Conservation (phyloP, 169 alveolate species). For the Plasmodium ovale region DNA sequence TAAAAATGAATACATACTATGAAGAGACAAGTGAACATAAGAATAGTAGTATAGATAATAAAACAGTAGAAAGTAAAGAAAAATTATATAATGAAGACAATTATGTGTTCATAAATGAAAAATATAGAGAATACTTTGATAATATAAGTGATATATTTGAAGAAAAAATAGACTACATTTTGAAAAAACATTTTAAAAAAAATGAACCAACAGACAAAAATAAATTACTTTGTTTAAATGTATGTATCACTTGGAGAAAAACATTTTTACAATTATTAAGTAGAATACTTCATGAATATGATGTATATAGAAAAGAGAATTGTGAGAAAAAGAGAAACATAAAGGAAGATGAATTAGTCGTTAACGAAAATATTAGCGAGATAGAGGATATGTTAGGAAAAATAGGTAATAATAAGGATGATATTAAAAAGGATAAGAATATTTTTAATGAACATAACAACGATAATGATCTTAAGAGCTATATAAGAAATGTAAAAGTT, state of each 20-base stretch:
- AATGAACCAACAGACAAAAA: slow-evolving; percentile 70
- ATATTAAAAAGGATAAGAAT: not conserved
- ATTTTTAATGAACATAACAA: not conserved
- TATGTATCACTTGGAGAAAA: slow-evolving; percentile 50
- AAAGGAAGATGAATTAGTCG: not conserved
- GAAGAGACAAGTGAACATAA: slow-evolving; percentile 8
- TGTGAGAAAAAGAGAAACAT: not conserved
- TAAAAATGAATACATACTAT: not conserved
- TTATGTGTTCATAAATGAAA: slow-evolving; percentile 67
- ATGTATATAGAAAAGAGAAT: slow-evolving; percentile 28
- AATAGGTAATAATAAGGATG: not conserved
- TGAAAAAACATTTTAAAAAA: slow-evolving; percentile 60
- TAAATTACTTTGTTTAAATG: slow-evolving; percentile 48
- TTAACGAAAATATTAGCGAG: not conserved
- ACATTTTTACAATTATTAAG: slow-evolving; percentile 28
- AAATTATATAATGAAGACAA: slow-evolving; percentile 51
- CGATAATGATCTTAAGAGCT: slow-evolving; percentile 46
- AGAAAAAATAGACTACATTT: slow-evolving; percentile 53
- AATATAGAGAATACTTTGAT: slow-evolving; percentile 59
- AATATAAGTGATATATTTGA: slow-evolving; percentile 66
- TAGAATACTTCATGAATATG: slow-evolving; percentile 37
- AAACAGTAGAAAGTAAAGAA: not conserved
- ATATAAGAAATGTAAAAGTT: slow-evolving; percentile 40
- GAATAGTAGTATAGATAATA: not conserved
- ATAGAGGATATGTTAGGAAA: not conserved